Evolutionary conservation across 495 filamentous ascomycete genomes (phyloP).

Genomic region (Tuber aestivum): DNA sequence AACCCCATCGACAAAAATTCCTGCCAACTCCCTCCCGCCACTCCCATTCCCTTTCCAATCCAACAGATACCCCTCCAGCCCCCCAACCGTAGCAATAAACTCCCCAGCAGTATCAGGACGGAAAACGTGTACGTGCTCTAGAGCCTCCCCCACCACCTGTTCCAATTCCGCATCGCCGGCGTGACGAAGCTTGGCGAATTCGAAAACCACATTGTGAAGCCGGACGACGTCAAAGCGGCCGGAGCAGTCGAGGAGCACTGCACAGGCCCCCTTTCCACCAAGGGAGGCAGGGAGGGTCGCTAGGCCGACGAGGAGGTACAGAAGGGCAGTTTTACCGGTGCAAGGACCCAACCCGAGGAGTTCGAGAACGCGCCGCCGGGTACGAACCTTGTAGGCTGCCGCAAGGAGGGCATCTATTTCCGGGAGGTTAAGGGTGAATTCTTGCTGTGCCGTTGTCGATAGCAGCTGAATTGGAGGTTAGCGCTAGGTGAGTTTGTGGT

Average conservation of each 20-base stretch:
- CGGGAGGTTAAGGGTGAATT: neutral
- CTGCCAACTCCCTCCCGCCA: neutral
- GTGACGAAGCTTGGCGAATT: neutral
- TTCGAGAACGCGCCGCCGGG: neutral
- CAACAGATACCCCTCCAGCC: slow-evolving; percentile 11
- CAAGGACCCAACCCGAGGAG: neutral
- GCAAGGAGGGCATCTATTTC: slow-evolving; percentile 3
- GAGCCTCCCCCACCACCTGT: neutral
- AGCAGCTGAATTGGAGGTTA: slow-evolving; percentile 4
- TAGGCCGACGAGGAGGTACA: slow-evolving; percentile 14
- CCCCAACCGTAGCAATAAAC: slow-evolving; percentile 11
- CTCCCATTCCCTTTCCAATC: slow-evolving; percentile 1
- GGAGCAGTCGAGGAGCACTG: slow-evolving; percentile 13
- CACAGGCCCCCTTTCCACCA: slow-evolving; percentile 8
- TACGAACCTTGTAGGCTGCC: slow-evolving; percentile 2
- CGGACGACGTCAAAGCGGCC: slow-evolving; percentile 13
- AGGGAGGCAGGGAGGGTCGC: slow-evolving; percentile 1
- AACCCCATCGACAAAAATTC: slow-evolving; percentile 1
- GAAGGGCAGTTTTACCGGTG: slow-evolving; percentile 18
- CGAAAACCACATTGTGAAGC: slow-evolving; percentile 4
- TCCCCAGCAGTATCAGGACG: slow-evolving; percentile 6
- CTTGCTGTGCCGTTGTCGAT: neutral
- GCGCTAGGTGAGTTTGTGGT: neutral
- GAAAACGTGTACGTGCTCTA: slow-evolving; percentile 19
- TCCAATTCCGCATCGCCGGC: slow-evolving; percentile 1